Evolutionary conservation across 2,329 filamentous ascomycete species (phyloP), one percentile per base, ranked within the genome.

Genomic region (Colletotrichum graminicola): DNA sequence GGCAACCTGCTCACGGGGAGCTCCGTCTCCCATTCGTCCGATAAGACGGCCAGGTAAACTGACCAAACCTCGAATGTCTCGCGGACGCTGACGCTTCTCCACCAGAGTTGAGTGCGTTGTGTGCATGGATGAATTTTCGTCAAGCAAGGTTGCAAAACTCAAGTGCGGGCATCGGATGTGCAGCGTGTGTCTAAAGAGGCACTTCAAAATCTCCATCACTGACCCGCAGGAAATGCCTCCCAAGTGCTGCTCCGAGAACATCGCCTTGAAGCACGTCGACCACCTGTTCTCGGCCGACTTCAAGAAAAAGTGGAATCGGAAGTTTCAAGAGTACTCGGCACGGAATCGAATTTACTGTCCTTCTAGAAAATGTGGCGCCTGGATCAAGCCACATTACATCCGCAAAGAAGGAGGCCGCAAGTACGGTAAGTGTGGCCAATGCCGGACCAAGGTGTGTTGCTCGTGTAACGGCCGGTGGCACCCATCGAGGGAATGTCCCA

Each of bases 171-270:
- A 97, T 80, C 89, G 90, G 73, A 94, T 95, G 92, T 97, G 94
- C 80, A 86, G 92, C 74, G 79, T 86, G 10, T 97, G 94, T 79
- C 84, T 97, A 51, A 92, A 90, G 79, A 89, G 90, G 61, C 87
- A 90, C 68, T 97, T 97, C 81, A 89, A 87, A 65, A 86, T 94
- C 72, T 96, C 94, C 14, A 85, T 95, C 73, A 91, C 87, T 52
- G 93, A 97, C 78, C 90, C 93, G 1, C 88, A 90, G 72, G 91
- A 94, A 75, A 97, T 97, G 93, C 94, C 94, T 23, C 94, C 94
- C 0, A 89, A 87, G 78, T 97, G 94, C 81, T 97, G 94, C 80
- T 77, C 87, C 26, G 89, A 94, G 16, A 88, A 89, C 75, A 97
- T 97, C 69, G 90, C 92, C 0, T 82, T 94, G 8, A 91, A 90